Evolutionary conservation across 78 protist species (phyloP), one percentile per base, ranked within the genome.

Genomic region (Dictyostelium intermedium): DNA sequence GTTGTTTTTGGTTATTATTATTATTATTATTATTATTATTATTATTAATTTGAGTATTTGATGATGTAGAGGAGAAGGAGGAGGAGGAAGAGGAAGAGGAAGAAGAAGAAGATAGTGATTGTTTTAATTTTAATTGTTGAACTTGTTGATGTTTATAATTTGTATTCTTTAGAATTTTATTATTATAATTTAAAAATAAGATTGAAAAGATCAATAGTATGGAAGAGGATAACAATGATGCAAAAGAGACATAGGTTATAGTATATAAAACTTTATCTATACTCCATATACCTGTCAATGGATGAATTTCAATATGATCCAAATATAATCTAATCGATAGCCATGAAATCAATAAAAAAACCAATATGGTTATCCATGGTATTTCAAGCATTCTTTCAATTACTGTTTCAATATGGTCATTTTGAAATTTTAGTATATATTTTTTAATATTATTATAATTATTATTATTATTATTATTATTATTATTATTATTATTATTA

Each of bases 301-400:
- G 23, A 45, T 84, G 91, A 69, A 84, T 84, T 27, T 25, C 79
- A 13, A 16, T 2, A 30, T 70, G 43, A 9, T 84, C 79, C 25
- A 84, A 74, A 70, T 84, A 84, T 16, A 63, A 18, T 84, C 91
- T 61, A 27, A 84, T 32, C 27, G 39, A 37, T 18, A 84, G 3
- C 91, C 91, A 84, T 25, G 69, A 79, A 27, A 27, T n/a, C 25
- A 77, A 77, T 43, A 77, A 41, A 39, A 39, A 18, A 14, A 77
- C 9, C 13, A 77, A n/a, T 77, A 77, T 41, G 3, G 32, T 41
- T 41, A 25, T 39, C 50, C 50, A 77, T 23, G 82, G 82, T 41
- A 43, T 23, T 35, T 77, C 82, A 18, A 77, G 41, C 60, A 77
- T 41, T 41, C 32, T 35, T 41, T 77, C 82, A 32, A 77, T 41